Conservation (phyloP, 352 stramenopile genomes). For the Discostella stelligera region DNA sequence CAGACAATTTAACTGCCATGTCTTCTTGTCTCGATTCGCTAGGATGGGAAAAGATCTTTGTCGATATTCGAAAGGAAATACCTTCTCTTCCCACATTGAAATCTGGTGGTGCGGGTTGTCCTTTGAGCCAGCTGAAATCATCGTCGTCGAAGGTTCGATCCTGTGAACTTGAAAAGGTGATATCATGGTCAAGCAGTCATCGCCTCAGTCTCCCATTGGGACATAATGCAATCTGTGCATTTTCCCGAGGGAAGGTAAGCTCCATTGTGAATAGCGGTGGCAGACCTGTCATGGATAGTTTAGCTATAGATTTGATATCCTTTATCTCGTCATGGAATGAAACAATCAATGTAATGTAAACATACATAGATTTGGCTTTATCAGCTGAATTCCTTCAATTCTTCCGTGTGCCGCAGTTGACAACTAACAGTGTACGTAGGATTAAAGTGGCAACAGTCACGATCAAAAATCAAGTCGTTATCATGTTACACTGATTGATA, state of each 20-base stretch:
- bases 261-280: constrained; percentile 64
- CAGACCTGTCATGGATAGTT: constrained; percentile 68
- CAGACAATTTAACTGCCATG: constrained; percentile 60
- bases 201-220: constrained; percentile 60
- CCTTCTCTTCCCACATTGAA: constrained; percentile 41
- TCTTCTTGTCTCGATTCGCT: constrained; percentile 64
- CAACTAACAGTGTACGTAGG: too few relatives aligned
- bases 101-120: constrained; percentile 6
- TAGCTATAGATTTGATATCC: constrained; percentile 67
- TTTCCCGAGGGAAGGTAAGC: constrained; percentile 53
- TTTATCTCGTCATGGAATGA: constrained; percentile 56
- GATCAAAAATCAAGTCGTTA: too few relatives aligned
- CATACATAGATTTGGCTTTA: too few relatives aligned
- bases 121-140: constrained; percentile 35
- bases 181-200: constrained; percentile 32
- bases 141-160: constrained; percentile 49
- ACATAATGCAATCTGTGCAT: constrained; percentile 79
- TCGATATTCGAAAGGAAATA: constrained; percentile 69
- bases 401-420: too few relatives aligned
- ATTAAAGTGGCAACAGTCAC: too few relatives aligned
- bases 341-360: too few relatives aligned
- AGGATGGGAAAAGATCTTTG: constrained; percentile 81
- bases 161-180: constrained; percentile 49
- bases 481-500: too few relatives aligned
- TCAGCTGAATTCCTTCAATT: too few relatives aligned